Base-by-base conservation (phyloP, 305 asterid genomes). In the Solanum aculeatissimum region DNA sequence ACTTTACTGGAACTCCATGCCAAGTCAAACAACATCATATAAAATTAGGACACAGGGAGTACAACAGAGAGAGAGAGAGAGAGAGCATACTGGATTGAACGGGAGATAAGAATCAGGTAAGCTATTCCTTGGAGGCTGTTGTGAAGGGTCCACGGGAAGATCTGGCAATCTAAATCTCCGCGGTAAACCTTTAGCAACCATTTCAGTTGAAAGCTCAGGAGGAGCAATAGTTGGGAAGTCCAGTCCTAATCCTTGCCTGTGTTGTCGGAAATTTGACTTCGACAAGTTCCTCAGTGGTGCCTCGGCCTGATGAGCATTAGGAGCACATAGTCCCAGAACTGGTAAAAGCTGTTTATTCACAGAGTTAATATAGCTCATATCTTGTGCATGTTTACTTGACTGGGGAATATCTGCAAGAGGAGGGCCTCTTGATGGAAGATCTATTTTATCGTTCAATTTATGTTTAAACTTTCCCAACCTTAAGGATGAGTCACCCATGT, bases 241-340 rank as follows among this genome's bases (percentile, higher is more conserved):
- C 15, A 86, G 84, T 58, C 88, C 86, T 29, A 81, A 71, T 15
- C 80, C 85, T 29, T 74, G 84, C 65, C 84, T 80, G 87, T 47
- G 81, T 19, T 86, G 86, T 63, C 90, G 84, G 84, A 49, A 45
- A 58, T 81, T 45, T 62, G 89, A 53, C 87, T 70, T 88, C 16
- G 82, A 74, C 57, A 42, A 78, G 65, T 70, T 87, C 83, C 89
- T 87, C 85, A 85, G 89, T 15, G 84, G 84, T 51, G 87, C 80
- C 89, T 93, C 98, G 89, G 79, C 84, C 70, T 80, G 91, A 80
- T 88, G 90, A 32, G 98, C 99, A 91, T 95, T 95, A 79, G 99
- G 98, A 16, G 98, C 99, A 86, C 95, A 92, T 19, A 97, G 89
- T 85, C 99, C 98, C 60, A 95, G 86, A 83, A 97, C 95, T 10